These are phyloP conservation scores for Talaromyces proteolyticus DNA, from an alignment of 495 filamentous ascomycete species.

Conservation along the genomic window DNA sequence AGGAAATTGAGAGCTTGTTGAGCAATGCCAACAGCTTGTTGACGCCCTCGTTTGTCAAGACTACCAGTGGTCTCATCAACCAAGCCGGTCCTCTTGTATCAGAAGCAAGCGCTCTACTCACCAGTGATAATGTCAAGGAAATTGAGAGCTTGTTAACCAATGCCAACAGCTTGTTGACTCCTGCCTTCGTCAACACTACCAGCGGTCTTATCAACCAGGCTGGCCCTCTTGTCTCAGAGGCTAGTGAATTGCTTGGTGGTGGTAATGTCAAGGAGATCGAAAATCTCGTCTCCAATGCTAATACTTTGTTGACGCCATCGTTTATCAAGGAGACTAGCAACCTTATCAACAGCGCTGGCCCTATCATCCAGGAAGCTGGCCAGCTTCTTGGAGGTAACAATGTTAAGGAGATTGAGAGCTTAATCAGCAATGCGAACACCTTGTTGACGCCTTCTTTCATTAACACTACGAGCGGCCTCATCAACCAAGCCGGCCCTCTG, in stretches of 20 bases:
- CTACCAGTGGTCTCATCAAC: constrained; percentile 26
- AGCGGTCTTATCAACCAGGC: constrained; percentile 5
- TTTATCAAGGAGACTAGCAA: constrained; percentile 36
- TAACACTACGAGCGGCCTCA: constrained; percentile 32
- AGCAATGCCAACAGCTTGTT: constrained; percentile 29
- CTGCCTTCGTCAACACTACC: constrained; percentile 22
- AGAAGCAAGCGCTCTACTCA: constrained; percentile 21
- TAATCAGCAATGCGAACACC: constrained; percentile 19
- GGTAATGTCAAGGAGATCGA: constrained; percentile 32
- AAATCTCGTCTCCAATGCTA: constrained; percentile 30
- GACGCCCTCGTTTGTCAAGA: constrained; percentile 27
- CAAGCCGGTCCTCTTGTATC: constrained; percentile 14
- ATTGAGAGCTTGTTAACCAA: constrained; percentile 31
- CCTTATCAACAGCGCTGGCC: constrained; percentile 4
- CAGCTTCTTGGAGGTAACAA: constrained; percentile 1
- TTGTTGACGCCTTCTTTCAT: constrained; percentile 26
- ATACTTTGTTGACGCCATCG: constrained; percentile 17
- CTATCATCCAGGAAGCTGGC: background rate
- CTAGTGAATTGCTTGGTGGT: constrained; percentile 18
- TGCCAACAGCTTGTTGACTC: constrained; percentile 19
- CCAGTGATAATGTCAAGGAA: constrained; percentile 27
- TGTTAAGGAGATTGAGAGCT: constrained; percentile 11
- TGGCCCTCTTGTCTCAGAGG: background rate
- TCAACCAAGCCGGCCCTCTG: constrained; percentile 22
- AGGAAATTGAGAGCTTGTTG: constrained; percentile 30